Conservation (phyloP, 371 early-diverging fungal genomes). For the Mortierella sp. region DNA sequence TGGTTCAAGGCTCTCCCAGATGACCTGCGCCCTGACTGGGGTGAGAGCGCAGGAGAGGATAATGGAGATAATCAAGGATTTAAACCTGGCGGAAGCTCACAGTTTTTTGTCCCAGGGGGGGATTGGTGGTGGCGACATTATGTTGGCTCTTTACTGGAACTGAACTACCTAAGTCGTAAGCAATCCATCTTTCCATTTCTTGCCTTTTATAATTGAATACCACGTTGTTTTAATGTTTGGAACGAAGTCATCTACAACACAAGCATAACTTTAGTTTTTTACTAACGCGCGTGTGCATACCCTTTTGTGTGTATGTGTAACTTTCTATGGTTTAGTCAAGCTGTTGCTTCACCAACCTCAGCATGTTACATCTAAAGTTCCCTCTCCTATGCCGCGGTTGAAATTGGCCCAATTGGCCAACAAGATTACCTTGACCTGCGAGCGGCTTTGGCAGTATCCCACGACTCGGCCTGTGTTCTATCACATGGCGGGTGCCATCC, state of each 20-base stretch:
- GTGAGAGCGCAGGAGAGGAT: slow-evolving; percentile 23
- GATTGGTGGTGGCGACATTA: slow-evolving; percentile 55
- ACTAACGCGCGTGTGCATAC: too few species aligned
- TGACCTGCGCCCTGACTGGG: slow-evolving; percentile 42
- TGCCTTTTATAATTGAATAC: background rate
- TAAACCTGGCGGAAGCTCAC: slow-evolving; percentile 25
- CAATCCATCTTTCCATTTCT: background rate
- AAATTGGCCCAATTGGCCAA: slow-evolving; percentile 42
- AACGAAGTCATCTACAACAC: too few species aligned
- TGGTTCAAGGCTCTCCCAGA: slow-evolving; percentile 32
- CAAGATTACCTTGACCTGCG: slow-evolving; percentile 42
- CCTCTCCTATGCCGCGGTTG: slow-evolving; percentile 24
- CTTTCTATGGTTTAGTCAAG: slow-evolving; percentile 21
- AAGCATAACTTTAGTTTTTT: too few species aligned
- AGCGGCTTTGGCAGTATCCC: slow-evolving; percentile 46
- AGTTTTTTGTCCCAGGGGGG: slow-evolving; percentile 47
- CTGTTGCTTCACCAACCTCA: slow-evolving; percentile 48
- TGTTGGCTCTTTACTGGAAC: slow-evolving; percentile 34
- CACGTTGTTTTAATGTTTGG: background rate
- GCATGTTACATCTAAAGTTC: slow-evolving; percentile 41
- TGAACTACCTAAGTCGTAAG: slow-evolving; percentile 44
- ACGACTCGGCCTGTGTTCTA: slow-evolving; percentile 42
- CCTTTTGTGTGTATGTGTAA: too few species aligned
- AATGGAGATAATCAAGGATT: slow-evolving; percentile 18
- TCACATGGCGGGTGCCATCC: slow-evolving; percentile 30